These are phyloP conservation scores for Marasmius sp. DNA, from an alignment of 1,284 basidiomycete genomes.

Conservation along the genomic window DNA sequence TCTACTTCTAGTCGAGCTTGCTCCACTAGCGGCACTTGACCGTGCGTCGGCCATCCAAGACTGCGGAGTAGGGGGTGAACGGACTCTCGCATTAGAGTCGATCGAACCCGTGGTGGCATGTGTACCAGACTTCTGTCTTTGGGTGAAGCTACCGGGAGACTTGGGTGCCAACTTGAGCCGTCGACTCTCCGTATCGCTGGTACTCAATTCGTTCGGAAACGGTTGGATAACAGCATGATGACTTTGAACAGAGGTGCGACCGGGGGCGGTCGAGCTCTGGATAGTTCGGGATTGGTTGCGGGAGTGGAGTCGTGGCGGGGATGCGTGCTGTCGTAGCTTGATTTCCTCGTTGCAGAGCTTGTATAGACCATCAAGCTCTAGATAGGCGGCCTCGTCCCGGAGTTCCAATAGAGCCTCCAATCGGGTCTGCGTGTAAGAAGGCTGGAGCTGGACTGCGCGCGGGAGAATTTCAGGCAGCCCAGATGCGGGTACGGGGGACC, in stretches of 20 bases:
- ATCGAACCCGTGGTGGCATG: background rate
- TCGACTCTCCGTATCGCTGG: slow-evolving; percentile 13
- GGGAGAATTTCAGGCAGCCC: slow-evolving; percentile 57
- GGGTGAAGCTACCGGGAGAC: background rate
- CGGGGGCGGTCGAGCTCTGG: slow-evolving; percentile 9
- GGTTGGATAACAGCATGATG: slow-evolving; percentile 47
- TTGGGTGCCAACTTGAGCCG: background rate
- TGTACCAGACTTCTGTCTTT: background rate
- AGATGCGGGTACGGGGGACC: slow-evolving; percentile 45
- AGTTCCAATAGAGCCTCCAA: slow-evolving; percentile 69
- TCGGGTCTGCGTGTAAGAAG: slow-evolving; percentile 40
- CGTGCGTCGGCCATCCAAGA: slow-evolving; percentile 31
- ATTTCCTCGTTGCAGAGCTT: slow-evolving; percentile 69
- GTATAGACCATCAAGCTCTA: slow-evolving; percentile 61
- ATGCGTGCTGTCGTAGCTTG: slow-evolving; percentile 35
- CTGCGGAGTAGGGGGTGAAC: slow-evolving; percentile 36
- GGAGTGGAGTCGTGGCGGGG: slow-evolving; percentile 30
- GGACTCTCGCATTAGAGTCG: background rate
- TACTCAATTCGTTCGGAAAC: slow-evolving; percentile 36
- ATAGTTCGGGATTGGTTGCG: slow-evolving; percentile 31
- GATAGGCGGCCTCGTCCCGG: slow-evolving; percentile 71
- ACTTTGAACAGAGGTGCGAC: slow-evolving; percentile 37
- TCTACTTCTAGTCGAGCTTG: slow-evolving; percentile 21
- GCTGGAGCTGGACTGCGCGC: slow-evolving; percentile 52
- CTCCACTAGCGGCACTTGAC: slow-evolving; percentile 17